Percentiles rank a stretch among this genome's conserved stretches.
Evolutionary conservation across 306 rosid species (phyloP).

Genomic region (Oemleria cerasiformis): DNA sequence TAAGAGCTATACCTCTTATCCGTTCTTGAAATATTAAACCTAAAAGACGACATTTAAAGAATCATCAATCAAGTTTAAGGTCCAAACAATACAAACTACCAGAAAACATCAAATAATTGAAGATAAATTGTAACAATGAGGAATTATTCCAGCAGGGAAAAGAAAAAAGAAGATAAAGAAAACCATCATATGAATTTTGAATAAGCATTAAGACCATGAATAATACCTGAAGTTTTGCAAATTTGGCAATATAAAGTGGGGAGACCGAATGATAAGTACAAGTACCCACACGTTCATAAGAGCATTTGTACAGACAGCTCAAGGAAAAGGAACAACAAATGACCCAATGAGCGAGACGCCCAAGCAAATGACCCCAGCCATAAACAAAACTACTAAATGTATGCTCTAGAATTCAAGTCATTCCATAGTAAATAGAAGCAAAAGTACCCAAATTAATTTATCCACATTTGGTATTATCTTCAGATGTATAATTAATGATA

Average conservation of each 20-base stretch:
- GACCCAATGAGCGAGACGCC: constrained; percentile 12
- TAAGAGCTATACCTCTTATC: constrained; percentile 52
- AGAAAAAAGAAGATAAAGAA: not conserved
- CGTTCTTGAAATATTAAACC: constrained; percentile 51
- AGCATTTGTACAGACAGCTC: constrained; percentile 6
- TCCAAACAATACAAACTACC: constrained; percentile 16
- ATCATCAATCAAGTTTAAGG: constrained; percentile 22
- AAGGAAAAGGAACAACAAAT: not conserved
- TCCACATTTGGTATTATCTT: not conserved
- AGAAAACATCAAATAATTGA: constrained; percentile 1
- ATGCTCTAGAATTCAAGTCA: not conserved
- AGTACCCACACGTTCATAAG: constrained; percentile 7
- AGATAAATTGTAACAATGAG: constrained; percentile 2
- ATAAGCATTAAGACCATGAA: not conserved
- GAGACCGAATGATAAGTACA: constrained; percentile 1
- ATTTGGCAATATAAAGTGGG: not conserved
- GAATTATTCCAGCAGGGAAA: not conserved
- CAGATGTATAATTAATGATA: not conserved
- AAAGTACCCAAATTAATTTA: not conserved
- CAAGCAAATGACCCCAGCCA: not conserved
- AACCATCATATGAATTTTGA: not conserved
- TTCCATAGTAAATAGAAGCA: not conserved
- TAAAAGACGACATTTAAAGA: constrained; percentile 16
- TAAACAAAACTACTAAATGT: not conserved
- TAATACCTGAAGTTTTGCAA: not conserved